Base-by-base conservation (phyloP, 2,329 filamentous ascomycete species). In the Venturia aucupariae region DNA sequence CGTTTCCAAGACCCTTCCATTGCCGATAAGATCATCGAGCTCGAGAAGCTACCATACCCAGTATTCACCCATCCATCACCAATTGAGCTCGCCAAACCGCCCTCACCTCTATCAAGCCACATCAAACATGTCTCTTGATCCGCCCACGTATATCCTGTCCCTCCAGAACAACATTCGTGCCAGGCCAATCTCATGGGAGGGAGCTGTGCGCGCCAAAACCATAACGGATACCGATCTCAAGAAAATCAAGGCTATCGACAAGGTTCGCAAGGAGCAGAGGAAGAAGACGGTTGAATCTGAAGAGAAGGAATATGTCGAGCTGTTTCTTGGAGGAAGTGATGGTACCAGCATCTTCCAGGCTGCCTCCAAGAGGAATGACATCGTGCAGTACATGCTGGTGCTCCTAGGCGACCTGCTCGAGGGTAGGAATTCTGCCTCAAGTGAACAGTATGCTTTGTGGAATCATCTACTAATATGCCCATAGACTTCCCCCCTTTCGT, bases 101-200 rank as follows among this genome's bases (percentile, higher is more conserved):
- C 22, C n/a, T 30, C 22, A 13, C 41, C 32, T 22, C 61, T n/a
- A n/a, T 38, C 46, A 32, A 15, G 10, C 19, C 24, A 32, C 32
- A n/a, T 59, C 39, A 69, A 69, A 38, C 67, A 97, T 97, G 92
- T 93, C 92, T 75, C 85, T 96, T 76, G 92, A 97, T 75, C 89
- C 91, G 70, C 92, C 92, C 66, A 90, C 90, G 66, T 97, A 97
- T 77, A 84, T 90, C 68, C 83, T 86, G 74, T 93, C 91, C 70
- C 84, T 97, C 70, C 92, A 96, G 81, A 95, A 90, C 85, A 97
- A 97, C 82, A 96, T 97, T 76, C 90, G 94, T 74, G 89, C 90
- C 74, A 86, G 94, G 70, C 92, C 92, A 69, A 96, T 99, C 78
- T 92, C 93, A 65, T 99, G 94, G 94, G 93, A 97, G 78, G 93